Evolutionary conservation across 2,329 filamentous ascomycete species (phyloP).

Genomic region (Cladosporium sp.): DNA sequence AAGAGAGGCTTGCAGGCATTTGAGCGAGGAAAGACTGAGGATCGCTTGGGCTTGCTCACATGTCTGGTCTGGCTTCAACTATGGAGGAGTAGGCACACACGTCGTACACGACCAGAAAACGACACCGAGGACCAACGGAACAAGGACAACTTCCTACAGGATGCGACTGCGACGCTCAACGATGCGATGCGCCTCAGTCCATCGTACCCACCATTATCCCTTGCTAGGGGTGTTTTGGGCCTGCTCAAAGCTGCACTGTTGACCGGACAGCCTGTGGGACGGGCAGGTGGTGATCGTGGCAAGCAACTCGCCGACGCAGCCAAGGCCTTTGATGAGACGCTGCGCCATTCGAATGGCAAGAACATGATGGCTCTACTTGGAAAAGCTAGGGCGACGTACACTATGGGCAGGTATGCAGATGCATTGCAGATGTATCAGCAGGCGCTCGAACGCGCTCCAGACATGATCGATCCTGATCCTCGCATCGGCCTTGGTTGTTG

Average conservation of each 20-base stretch:
- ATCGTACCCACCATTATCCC: constrained; percentile 82
- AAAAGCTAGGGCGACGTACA: constrained; percentile 80
- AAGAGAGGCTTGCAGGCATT: constrained; percentile 71
- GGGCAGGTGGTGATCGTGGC: not conserved
- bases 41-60: constrained; percentile 78
- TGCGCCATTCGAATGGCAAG: constrained; percentile 74
- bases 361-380: constrained; percentile 93
- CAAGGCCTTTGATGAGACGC: constrained; percentile 92
- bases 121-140: constrained; percentile 70
- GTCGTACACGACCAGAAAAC: constrained; percentile 57
- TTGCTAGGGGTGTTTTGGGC: constrained; percentile 84
- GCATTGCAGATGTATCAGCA: constrained; percentile 83
- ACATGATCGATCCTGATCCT: constrained; percentile 87
- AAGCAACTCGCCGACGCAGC: constrained; percentile 52
- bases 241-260: constrained; percentile 77
- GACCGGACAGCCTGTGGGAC: constrained; percentile 9
- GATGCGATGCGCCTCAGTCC: constrained; percentile 94
- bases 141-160: constrained; percentile 88
- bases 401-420: constrained; percentile 79
- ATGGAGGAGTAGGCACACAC: constrained; percentile 80
- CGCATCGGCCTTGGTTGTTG: constrained; percentile 95
- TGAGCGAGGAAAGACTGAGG: constrained; percentile 60
- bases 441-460: constrained; percentile 78
- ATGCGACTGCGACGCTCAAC: constrained; percentile 87
- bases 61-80: constrained; percentile 89